Evolutionary conservation across 1,284 basidiomycete species (phyloP).

Genomic region (Fomitopsis schrenkii): DNA sequence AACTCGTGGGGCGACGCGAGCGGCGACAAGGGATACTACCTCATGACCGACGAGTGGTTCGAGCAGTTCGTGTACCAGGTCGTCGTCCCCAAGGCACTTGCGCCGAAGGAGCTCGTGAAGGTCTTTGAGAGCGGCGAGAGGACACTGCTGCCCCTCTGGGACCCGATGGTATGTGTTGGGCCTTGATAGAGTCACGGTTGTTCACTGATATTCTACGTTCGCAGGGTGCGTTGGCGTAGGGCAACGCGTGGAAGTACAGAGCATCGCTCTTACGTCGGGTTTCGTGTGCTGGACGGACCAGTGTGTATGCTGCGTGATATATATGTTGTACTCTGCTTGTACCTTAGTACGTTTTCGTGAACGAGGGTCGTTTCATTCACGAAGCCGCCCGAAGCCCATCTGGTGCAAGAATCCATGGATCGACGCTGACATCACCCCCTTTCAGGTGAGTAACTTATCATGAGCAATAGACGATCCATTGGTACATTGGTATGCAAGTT

Average conservation of each 20-base stretch:
- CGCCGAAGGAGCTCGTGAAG: constrained; percentile 75
- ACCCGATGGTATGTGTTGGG: constrained; percentile 71
- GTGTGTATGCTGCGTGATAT: background rate
- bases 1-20: constrained; percentile 88
- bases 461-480: background rate
- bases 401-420: no score
- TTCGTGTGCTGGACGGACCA: background rate
- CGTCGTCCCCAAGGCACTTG: constrained; percentile 77
- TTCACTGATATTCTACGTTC: background rate
- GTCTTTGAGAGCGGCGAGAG: constrained; percentile 70
- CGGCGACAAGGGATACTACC: constrained; percentile 87
- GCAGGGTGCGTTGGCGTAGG: constrained; percentile 3
- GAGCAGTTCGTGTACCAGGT: constrained; percentile 89
- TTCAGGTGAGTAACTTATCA: no score
- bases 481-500: background rate
- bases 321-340: background rate
- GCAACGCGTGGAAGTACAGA: no score
- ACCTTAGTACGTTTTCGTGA: background rate
- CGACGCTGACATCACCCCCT: no score
- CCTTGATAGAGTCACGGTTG: background rate
- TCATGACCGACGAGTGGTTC: constrained; percentile 93
- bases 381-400: no score
- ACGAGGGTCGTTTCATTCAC: no score
- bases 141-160: constrained; percentile 79
- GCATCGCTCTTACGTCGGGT: background rate